A percentile compares a stretch with the other conserved stretches of the same genome.
These are phyloP conservation scores for Apiospora marii DNA, from an alignment of 2,329 filamentous ascomycete genomes.

Conservation along the genomic window DNA sequence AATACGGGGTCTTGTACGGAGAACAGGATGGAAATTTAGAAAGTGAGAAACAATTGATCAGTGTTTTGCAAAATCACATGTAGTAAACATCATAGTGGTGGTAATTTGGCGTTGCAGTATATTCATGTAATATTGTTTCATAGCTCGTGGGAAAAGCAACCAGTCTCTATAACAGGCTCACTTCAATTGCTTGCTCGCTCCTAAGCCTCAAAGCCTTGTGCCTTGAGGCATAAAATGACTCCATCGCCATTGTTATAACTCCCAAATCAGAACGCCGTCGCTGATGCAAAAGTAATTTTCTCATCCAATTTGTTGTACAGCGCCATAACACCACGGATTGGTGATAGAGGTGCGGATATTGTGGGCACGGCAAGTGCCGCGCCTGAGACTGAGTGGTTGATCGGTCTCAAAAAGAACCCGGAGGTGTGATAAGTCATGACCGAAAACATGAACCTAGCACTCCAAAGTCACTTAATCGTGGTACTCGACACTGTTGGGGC, in stretches of 20 bases:
- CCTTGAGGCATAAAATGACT: not conserved
- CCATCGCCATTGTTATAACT: not conserved
- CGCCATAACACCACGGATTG: not conserved
- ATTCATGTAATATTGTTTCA: not conserved
- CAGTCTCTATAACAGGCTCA: not conserved
- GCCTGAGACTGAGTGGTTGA: not conserved
- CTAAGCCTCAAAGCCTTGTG: not conserved
- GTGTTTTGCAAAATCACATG: not conserved
- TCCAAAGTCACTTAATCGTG: constrained; percentile 35
- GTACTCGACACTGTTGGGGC: constrained; percentile 34
- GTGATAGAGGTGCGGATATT: not conserved
- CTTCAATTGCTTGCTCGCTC: not conserved
- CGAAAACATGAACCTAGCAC: not conserved
- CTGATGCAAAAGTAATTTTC: not conserved
- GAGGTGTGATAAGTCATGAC: not conserved
- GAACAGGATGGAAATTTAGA: not conserved
- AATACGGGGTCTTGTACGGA: not conserved
- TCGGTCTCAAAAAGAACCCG: not conserved
- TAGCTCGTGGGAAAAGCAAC: not conserved
- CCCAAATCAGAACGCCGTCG: constrained; percentile 8
- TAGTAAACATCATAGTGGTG: not conserved
- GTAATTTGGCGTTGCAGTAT: not conserved
- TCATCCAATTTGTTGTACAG: not conserved
- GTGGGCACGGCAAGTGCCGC: not conserved
- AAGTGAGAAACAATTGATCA: not conserved